Percentiles rank a stretch among this genome's conserved stretches.
Evolutionary conservation across 2,329 filamentous ascomycete genomes (phyloP).

Genomic region (Cladosporium phlei): DNA sequence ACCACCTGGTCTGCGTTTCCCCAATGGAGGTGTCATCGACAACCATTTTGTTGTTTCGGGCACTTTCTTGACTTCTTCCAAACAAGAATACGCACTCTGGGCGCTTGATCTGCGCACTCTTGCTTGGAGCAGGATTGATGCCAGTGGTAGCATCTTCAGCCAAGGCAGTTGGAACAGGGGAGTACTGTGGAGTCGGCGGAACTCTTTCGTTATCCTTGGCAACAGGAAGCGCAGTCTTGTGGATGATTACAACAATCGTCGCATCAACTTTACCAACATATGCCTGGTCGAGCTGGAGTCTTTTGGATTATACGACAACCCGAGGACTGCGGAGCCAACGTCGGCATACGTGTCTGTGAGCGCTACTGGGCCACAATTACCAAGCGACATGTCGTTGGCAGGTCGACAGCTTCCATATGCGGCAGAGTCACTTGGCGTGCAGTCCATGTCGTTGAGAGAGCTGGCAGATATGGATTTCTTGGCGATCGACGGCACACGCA

Average conservation of each 20-base stretch:
- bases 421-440: constrained; percentile 79
- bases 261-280: constrained; percentile 95
- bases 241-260: constrained; percentile 95
- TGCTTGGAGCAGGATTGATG: constrained; percentile 94
- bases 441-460: constrained; percentile 74
- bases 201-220: constrained; percentile 91
- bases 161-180: constrained; percentile 98
- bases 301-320: constrained; percentile 96
- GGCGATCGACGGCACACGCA: constrained; percentile 82
- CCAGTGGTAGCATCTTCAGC: constrained; percentile 87
- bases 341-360: constrained; percentile 84
- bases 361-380: constrained; percentile 44
- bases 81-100: constrained; percentile 97
- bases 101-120: constrained; percentile 82
- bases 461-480: constrained; percentile 95
- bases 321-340: constrained; percentile 69
- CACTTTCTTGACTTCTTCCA: constrained; percentile 94
- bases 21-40: constrained; percentile 91
- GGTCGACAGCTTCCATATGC: constrained; percentile 71
- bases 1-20: constrained; percentile 87
- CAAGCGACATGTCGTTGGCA: constrained; percentile 55
- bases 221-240: constrained; percentile 90
- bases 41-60: constrained; percentile 96
- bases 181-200: constrained; percentile 85
- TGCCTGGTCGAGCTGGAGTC: constrained; percentile 96